These are phyloP conservation scores for Rhizopus arrhizus DNA, from an alignment of 371 early-diverging fungal species.

Conservation along the genomic window DNA sequence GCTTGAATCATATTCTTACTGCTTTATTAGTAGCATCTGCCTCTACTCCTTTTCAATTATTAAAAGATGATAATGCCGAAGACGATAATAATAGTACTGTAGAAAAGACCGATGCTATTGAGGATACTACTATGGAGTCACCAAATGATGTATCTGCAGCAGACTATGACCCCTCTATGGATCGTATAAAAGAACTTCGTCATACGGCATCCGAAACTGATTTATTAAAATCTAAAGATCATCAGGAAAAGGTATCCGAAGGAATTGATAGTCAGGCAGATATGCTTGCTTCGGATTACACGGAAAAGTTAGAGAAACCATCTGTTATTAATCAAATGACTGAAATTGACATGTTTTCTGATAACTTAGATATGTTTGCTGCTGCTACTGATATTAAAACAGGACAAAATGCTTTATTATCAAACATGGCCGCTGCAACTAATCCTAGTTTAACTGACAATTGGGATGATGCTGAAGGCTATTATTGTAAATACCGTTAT, in stretches of 20 bases:
- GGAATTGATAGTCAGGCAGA: conserved; percentile 50
- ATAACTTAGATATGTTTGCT: conserved; percentile 60
- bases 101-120: conserved; percentile 11
- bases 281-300: conserved; percentile 68
- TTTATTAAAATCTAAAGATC: conserved; percentile 58
- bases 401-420: conserved; percentile 26
- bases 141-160: conserved; percentile 64
- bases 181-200: conserved; percentile 47
- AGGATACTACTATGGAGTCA: conserved; percentile 31
- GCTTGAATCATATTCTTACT: neutral
- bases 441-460: conserved; percentile 77
- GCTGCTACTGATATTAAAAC: conserved; percentile 32
- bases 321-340: conserved; percentile 22
- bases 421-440: conserved; percentile 28
- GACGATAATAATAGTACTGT: neutral
- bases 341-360: conserved; percentile 82
- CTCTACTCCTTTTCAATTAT: conserved; percentile 18
- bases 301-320: conserved; percentile 44
- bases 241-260: conserved; percentile 40
- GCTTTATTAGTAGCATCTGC: conserved; percentile 5
- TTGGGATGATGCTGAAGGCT: conserved; percentile 96
- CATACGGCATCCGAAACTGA: conserved; percentile 48
- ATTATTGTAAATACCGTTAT: conserved; percentile 74
- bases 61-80: neutral
- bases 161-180: conserved; percentile 73